Evolutionary conservation across 2,329 filamentous ascomycete genomes (phyloP), one percentile per base, ranked within the genome.

Genomic region (Calonectria leucothoes): DNA sequence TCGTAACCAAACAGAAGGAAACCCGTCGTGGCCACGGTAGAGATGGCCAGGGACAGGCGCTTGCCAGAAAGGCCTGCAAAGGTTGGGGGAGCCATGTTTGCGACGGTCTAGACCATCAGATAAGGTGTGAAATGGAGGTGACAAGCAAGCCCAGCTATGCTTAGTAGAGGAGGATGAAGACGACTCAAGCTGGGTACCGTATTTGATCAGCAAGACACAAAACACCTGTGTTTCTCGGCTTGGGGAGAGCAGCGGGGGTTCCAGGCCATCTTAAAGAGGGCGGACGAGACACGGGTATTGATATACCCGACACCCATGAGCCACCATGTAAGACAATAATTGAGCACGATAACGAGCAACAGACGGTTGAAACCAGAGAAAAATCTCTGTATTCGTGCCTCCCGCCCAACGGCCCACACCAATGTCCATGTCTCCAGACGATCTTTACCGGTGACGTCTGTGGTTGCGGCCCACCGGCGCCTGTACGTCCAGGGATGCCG

Each of bases 1-100:
- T 91, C 89, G 79, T 91, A 91, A 70, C 89, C 89, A 73, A 90
- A 91, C n/a, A 91, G 86, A 33, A 92, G 81, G 84, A 92, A 92
- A 27, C 90, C 91, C 64, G 90, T 91, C 0, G 91, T 93, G 5
- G 91, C 91, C 31, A 93, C 88, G n/a, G 88, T 87, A 1, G 92
- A 92, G 59, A 93, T 87, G 48, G 88, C 85, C 74, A 92, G 78
- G 23, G 88, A 90, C 67, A 93, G 86, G 45, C 84, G 85, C 76
- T 85, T 87, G 81, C 92, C 92, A 42, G 88, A 89, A 73, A 93
- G 85, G 82, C 91, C 91, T 81, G 89, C 88, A 80, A 87, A 93
- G 23, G 80, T 87, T 66, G 89, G 88, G 76, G 89, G 87, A 75
- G 88, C 85, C 89, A 91, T 91, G 48, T 35, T 83, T 71, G 49